Base-by-base conservation (phyloP, 2,329 filamentous ascomycete species). In the Trichophyton benhamiae region DNA sequence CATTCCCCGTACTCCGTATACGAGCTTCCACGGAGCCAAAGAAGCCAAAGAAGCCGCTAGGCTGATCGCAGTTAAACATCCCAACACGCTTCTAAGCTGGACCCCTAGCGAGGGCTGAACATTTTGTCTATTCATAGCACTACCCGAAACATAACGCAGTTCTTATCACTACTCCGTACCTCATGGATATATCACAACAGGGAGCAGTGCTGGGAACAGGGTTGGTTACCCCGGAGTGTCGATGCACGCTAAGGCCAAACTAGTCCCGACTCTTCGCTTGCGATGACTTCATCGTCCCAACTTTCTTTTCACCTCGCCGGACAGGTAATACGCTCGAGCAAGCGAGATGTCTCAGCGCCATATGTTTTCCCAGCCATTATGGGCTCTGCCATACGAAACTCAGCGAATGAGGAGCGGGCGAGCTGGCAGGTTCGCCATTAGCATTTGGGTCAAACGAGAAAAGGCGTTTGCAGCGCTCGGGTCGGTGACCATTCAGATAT, bases 301-400 rank as follows among this genome's bases (percentile, higher is more conserved):
- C 52, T 55, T 20, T 33, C 25, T 55, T 36, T 36, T 55, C 52
- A 36, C 52, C 25, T 53, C 27, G 52, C 33, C 25, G 0, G n/a
- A 15, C 17, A 20, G 41, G 15, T 44, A n/a, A 55, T 27, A 55
- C 52, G 52, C 33, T n/a, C 52, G 15, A 38, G 30, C 52, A 55
- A 55, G 52, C 52, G 52, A 55, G 52, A 55, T 55, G 52, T 55
- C 52, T 55, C 52, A 55, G 52, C 52, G 27, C 15, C 25, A 33
- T 2, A 17, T 7, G n/a, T 7, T 30, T 27, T 17, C 49, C 7
- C 22, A 33, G 49, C 49, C 49, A 33, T 13, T 5, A 53, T 25
- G 11, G 20, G n/a, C 27, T 55, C 25, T 30, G 8, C 27, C n/a
- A 27, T 55, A n/a, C 27, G 52, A 38, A 55, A 55, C 52, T 36